Percentiles rank a stretch among this genome's conserved stretches.
Conservation (phyloP, 2,329 filamentous ascomycete species). For the Colletotrichum tropicicola region DNA sequence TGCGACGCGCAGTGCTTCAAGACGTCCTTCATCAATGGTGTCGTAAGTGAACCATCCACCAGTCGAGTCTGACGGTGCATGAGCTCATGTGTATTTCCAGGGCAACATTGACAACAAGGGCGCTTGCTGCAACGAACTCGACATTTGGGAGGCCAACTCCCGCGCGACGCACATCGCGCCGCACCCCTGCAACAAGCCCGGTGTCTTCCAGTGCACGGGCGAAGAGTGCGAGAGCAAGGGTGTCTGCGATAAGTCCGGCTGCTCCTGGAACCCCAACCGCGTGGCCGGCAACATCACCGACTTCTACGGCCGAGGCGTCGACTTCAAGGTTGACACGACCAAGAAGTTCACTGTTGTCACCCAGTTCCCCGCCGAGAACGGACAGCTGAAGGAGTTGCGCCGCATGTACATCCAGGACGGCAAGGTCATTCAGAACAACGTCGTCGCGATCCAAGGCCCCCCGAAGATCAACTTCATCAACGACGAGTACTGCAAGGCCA, state of each 20-base stretch:
- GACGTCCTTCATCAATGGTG: slow-evolving; percentile 52
- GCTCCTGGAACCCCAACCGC: slow-evolving; percentile 46
- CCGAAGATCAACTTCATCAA: slow-evolving; percentile 38
- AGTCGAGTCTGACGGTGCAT: slow-evolving; percentile 37
- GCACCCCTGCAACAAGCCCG: slow-evolving; percentile 61
- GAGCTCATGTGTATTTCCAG: slow-evolving; percentile 40
- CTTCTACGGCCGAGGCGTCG: slow-evolving; percentile 33
- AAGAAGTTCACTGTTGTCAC: slow-evolving; percentile 49
- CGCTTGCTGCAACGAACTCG: slow-evolving; percentile 75
- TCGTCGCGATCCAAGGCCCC: slow-evolving; percentile 33
- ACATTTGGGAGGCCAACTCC: slow-evolving; percentile 72
- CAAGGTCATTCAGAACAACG: slow-evolving; percentile 51
- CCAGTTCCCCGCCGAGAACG: slow-evolving; percentile 47
- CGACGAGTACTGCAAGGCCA: slow-evolving; percentile 37
- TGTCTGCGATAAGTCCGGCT: slow-evolving; percentile 49
- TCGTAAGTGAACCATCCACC: slow-evolving; percentile 42
- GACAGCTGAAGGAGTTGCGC: slow-evolving; percentile 53
- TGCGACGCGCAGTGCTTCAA: slow-evolving; percentile 66
- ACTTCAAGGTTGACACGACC: slow-evolving; percentile 37
- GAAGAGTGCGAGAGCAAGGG: slow-evolving; percentile 38
- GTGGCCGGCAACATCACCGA: slow-evolving; percentile 33
- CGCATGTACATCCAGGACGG: slow-evolving; percentile 60
- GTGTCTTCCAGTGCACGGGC: slow-evolving; percentile 48
- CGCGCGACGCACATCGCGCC: slow-evolving; percentile 66
- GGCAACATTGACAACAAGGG: slow-evolving; percentile 66